A percentile compares a stretch with the other conserved stretches of the same genome.
Conservation (phyloP, 768 basidiomycete genomes). For the Pleurotus eryngii region DNA sequence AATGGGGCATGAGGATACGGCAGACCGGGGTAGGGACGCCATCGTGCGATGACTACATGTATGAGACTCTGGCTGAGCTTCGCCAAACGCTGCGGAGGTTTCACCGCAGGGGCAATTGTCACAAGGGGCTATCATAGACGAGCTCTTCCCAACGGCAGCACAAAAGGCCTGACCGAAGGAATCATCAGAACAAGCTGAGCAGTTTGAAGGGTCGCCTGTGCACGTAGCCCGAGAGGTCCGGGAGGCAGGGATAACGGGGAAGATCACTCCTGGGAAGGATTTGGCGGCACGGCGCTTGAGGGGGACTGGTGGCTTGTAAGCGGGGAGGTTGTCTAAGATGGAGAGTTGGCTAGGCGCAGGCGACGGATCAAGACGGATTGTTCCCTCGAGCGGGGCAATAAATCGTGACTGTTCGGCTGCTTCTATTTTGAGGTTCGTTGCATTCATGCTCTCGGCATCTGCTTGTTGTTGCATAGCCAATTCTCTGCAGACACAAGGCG, state of each 20-base stretch:
- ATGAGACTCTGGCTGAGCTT: background rate
- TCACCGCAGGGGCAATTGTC: slow-evolving; percentile 47
- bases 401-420: slow-evolving; percentile 17
- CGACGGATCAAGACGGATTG: slow-evolving; percentile 20
- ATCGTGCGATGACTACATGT: slow-evolving; percentile 11
- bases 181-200: slow-evolving; percentile 81
- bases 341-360: slow-evolving; percentile 36
- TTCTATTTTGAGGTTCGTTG: slow-evolving; percentile 20
- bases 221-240: slow-evolving; percentile 35
- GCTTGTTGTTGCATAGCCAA: slow-evolving; percentile 47
- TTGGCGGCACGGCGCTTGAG: slow-evolving; percentile 55
- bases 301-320: slow-evolving; percentile 80
- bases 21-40: slow-evolving; percentile 15
- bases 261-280: slow-evolving; percentile 44
- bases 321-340: slow-evolving; percentile 73
- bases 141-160: slow-evolving; percentile 62
- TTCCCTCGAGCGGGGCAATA: slow-evolving; percentile 20
- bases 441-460: slow-evolving; percentile 17
- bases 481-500: slow-evolving; percentile 77
- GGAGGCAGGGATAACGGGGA: slow-evolving; percentile 42
- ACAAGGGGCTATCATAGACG: slow-evolving; percentile 51
- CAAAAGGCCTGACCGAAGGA: slow-evolving; percentile 88
- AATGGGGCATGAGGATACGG: slow-evolving; percentile 12
- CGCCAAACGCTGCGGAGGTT: slow-evolving; percentile 5
- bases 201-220: slow-evolving; percentile 86